phyloP scores from a whole-genome alignment of 2,329 filamentous ascomycete species.

The Drechslera avenae region DNA sequence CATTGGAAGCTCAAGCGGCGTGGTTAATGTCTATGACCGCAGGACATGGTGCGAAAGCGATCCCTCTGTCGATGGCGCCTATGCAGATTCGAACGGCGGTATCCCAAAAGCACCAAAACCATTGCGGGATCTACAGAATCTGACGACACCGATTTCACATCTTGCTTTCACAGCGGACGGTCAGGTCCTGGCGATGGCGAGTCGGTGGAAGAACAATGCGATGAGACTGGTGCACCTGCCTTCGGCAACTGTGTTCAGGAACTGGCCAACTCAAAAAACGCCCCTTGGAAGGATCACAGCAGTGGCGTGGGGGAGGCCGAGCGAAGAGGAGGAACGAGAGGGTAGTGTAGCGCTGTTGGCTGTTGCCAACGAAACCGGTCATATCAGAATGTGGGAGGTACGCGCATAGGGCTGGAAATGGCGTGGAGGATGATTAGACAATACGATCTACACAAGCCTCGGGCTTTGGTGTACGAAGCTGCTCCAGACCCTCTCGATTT shows the following conservation, averaged over 20 bases:
- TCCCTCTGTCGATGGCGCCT: conserved; percentile 10
- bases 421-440: not conserved
- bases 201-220: conserved; percentile 85
- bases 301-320: conserved; percentile 54
- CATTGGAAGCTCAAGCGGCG: conserved; percentile 81
- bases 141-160: conserved; percentile 82
- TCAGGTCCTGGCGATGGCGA: conserved; percentile 85
- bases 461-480: no score
- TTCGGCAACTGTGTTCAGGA: conserved; percentile 90
- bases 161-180: conserved; percentile 85
- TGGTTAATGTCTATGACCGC: conserved; percentile 93
- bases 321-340: conserved; percentile 64
- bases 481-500: no score
- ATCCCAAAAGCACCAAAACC: conserved; percentile 74
- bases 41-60: conserved; percentile 60
- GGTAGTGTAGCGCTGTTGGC: conserved; percentile 66
- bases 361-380: conserved; percentile 86
- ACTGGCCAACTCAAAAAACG: conserved; percentile 93
- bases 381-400: conserved; percentile 84
- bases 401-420: conserved; percentile 29
- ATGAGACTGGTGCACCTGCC: conserved; percentile 87
- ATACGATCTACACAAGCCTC: not conserved
- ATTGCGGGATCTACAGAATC: conserved; percentile 75
- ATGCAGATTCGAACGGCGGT: conserved; percentile 46
- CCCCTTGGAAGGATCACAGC: conserved; percentile 80